Conservation (phyloP, 2,329 filamentous ascomycete species). For the Phaeoacremonium minimum region DNA sequence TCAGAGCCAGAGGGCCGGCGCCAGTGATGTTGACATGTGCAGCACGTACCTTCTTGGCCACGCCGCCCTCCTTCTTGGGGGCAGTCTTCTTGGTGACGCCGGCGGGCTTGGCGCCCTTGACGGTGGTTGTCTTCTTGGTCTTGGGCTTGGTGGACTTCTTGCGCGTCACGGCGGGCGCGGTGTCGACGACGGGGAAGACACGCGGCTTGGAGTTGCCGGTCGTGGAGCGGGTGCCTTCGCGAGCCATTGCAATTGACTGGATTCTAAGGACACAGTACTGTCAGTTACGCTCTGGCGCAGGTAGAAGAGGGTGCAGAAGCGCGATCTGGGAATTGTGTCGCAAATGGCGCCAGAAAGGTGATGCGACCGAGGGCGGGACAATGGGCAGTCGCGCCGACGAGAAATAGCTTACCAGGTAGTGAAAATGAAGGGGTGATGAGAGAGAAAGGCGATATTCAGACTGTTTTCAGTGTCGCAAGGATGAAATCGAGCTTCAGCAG, state of each 20-base stretch:
- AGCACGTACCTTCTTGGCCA: conserved; percentile 24
- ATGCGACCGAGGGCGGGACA: conserved; percentile 3
- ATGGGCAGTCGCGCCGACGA: conserved; percentile 4
- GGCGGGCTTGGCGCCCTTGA: conserved; percentile 22
- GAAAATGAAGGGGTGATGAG: not conserved
- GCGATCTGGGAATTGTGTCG: not conserved
- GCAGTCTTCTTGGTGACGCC: conserved; percentile 32
- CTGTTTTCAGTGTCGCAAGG: conserved; percentile 4
- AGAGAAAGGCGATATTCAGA: conserved; percentile 1
- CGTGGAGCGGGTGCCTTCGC: conserved; percentile 46
- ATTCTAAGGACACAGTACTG: not conserved
- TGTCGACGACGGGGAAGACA: conserved; percentile 44
- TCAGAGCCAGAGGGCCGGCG: not conserved
- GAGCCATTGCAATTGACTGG: conserved; percentile 29
- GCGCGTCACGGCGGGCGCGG: conserved; percentile 39
- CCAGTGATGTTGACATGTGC: too few species aligned
- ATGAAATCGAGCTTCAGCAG: conserved; percentile 6
- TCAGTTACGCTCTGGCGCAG: not conserved
- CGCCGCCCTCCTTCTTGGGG: conserved; percentile 27
- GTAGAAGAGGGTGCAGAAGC: not conserved
- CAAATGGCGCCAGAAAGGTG: conserved; percentile 5
- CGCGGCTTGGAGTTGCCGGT: conserved; percentile 50
- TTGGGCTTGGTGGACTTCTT: conserved; percentile 21
- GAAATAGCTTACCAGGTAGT: conserved; percentile 9
- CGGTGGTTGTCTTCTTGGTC: conserved; percentile 15